Base-by-base conservation (phyloP, 352 stramenopile species). In the Pythium pyrilobum region DNA sequence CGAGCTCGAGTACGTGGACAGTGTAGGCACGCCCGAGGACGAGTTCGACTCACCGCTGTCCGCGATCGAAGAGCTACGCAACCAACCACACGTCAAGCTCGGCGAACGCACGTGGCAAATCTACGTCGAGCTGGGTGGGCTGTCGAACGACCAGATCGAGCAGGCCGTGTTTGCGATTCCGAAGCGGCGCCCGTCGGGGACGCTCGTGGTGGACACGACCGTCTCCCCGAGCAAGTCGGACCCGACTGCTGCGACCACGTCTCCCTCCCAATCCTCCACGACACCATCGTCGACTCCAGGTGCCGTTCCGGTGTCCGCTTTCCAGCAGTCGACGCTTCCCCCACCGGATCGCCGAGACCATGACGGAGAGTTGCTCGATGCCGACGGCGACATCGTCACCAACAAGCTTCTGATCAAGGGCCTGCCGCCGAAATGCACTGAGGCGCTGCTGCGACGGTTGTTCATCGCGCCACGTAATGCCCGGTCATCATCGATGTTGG, bases 101-200 rank as follows among this genome's bases (percentile, higher is more conserved):
- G 62, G 46, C 20, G 64, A 74, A n/a, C 32, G 60, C 20, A 66
- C 67, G 4, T 92, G 81, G 78, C 81, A 94, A n/a, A 27, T 94
- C 1, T 94, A 88, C 53, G 68, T 81, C 33, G 67, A 77, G 13
- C 54, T 82, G 2, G 62, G 67, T 16, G 72, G 71, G 1, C 39
- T 86, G 34, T 78, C 71, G 1, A 67, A 79, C 16, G 76, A 89
- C 3, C 68, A 87, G 42, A 71, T 77, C 13, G 64, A 63, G 10
- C 64, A 77, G n/a, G 52, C 59, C 7, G 71, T 94, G 29, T 94
- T 94, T 56, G 83, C 79, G 9, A 94, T 94, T 47, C 84, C 84
- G 23, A 94, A 92, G 48, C 72, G 69, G 21, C 75, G 74, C 13
- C 54, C 63, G 9, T 33, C 51, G 15, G 67, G 61, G 12, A 61